Base-by-base conservation (phyloP, 1,284 basidiomycete species). In the Trichosporon asahii region DNA sequence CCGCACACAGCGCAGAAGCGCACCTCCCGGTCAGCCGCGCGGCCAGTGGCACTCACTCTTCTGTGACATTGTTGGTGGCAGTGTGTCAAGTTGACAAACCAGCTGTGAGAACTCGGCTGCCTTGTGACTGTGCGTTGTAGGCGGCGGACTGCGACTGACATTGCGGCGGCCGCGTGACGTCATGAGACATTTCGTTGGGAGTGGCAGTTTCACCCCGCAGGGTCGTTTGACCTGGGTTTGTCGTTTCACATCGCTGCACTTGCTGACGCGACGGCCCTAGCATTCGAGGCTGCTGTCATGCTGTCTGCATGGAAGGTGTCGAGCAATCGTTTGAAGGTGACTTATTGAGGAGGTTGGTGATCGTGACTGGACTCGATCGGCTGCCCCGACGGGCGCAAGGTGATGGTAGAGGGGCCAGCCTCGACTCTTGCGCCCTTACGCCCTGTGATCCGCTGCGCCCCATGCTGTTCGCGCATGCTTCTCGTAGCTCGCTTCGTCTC, bases 11-110 rank as follows among this genome's bases (percentile, higher is more conserved):
- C 46, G 49, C 49, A 53, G 23, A 25, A 53, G 49, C 49, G 25
- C 21, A 53, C 27, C 57, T 61, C 57, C 57, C 27, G 49, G 57
- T 61, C 57, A 61, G 57, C 27, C 57, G 57, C 57, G 35, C 18
- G 21, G 18, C 27, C 29, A 31, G 57, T 15, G 2, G 27, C 18
- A 61, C 57, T 61, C 29, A 61, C 57, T 61, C 57, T 61, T 15
- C 57, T 29, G 27, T 23, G 57, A 61, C 57, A 61, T 61, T 14
- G 18, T 61, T 9, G 27, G 12, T 31, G 57, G 57, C 12, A 18
- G 49, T 25, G 21, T n/a, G 44, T 8, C 9, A 23, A 23, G 49
- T 53, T 18, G n/a, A 23, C 49, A 37, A 14, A 12, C 35, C 31
- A 6, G 21, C 49, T 18, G 49, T 53, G 49, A 53, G 49, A 53